Conservation (phyloP, 139 green algal genomes). For the Chlamydomonas applanata region DNA sequence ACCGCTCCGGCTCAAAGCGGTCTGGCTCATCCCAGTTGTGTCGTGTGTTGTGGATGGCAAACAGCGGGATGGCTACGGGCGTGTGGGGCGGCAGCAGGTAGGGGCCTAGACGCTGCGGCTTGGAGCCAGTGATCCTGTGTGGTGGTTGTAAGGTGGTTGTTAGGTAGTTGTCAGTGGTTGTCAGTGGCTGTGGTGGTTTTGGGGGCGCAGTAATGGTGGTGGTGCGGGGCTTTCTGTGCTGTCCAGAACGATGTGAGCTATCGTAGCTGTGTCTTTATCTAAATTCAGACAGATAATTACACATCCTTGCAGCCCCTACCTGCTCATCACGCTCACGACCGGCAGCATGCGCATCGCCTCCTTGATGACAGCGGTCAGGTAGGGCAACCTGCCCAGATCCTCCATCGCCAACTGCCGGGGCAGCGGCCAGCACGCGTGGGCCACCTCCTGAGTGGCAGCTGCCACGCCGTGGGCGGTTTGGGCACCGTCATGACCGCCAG, state of each 20-base stretch:
- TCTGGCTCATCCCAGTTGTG: constrained; percentile 39
- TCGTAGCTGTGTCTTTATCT: too few relatives aligned
- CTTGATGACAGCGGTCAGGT: constrained; percentile 22
- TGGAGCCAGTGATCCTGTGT: background rate
- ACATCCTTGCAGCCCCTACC: constrained; percentile 8
- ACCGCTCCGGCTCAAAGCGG: constrained; percentile 55
- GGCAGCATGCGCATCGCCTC: constrained; percentile 59
- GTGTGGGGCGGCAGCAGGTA: constrained; percentile 21
- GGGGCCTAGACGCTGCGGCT: constrained; percentile 2
- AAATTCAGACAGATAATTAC: too few relatives aligned
- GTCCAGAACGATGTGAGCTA: too few relatives aligned
- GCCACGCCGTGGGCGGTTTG: constrained; percentile 3
- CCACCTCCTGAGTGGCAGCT: too few relatives aligned
- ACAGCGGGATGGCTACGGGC: constrained; percentile 40
- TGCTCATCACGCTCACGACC: constrained; percentile 50
- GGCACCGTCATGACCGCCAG: constrained; percentile 1
- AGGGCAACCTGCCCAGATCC: constrained; percentile 14
- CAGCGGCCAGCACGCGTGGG: too few relatives aligned
- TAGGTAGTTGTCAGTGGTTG: background rate
- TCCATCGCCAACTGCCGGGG: constrained; percentile 18
- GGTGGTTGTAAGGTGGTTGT: too few relatives aligned
- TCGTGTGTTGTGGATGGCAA: constrained; percentile 49
- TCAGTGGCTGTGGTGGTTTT: too few relatives aligned
- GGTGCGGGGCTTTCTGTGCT: too few relatives aligned
- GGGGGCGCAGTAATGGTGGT: too few relatives aligned